Evolutionary conservation across 2,329 filamentous ascomycete genomes (phyloP), one percentile per base, ranked within the genome.

Genomic region (Volutella citrinella): DNA sequence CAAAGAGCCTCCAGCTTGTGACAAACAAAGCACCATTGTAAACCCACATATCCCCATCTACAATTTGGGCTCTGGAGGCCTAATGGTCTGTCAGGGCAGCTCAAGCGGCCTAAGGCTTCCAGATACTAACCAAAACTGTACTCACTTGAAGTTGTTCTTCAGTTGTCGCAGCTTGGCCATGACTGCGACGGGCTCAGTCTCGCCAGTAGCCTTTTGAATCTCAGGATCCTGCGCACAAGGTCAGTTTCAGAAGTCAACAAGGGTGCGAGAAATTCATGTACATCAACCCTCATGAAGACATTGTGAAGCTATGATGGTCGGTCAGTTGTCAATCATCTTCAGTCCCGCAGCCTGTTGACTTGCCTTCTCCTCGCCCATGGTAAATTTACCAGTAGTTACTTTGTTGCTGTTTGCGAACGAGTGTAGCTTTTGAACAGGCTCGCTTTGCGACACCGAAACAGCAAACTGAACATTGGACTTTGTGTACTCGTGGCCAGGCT

Each of bases 401-500:
- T 82, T 71, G 63, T 96, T 91, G 40, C 76, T 72, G 34, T 86
- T 78, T 3, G 87, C 85, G 59, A 88, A 96, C 0, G 74, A 71
- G 47, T 86, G 71, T 19, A 98, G 72, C 51, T 82, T 84, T 70
- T 85, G 81, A 43, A 96, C 79, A 1, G 86, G 72, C 30, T 86
- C 81, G 25, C 77, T 84, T 53, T 87, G 80, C 36, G 84, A 68
- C 12, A 97, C 84, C 3, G 82, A 84, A 39, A 84, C 66, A 29
- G 80, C 82, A 57, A 98, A 98, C 59, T 88, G 88, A 54, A 93
- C 88, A 56, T 98, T 98, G 32, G 84, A 77, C 64, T 93, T 95
- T n/a, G 93, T 98, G 67, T 98, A 98, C 63, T 97, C 93, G 55
- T 98, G 93, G 5, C 93, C 93, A 13, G 91, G 90, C 83, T 91